Conservation (phyloP, 768 basidiomycete genomes). For the Infundibulicybe gibba region DNA sequence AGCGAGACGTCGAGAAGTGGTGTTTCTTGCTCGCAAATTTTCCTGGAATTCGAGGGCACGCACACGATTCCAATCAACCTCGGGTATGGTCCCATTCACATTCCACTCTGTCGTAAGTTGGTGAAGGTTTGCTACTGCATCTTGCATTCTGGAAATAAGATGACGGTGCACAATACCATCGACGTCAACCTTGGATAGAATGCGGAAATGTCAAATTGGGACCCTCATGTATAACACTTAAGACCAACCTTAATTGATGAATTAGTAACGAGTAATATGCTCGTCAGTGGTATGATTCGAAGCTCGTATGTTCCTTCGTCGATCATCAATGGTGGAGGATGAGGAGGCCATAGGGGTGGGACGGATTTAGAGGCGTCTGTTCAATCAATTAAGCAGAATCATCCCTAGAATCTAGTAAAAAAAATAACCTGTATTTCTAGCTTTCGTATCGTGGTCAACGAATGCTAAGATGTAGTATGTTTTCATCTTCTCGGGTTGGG, state of each 20-base stretch:
- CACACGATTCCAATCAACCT: conserved; percentile 83
- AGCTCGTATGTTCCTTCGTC: conserved; percentile 66
- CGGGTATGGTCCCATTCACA: conserved; percentile 44
- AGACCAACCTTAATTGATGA: conserved; percentile 61
- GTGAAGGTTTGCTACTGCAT: conserved; percentile 48
- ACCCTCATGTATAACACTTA: not conserved
- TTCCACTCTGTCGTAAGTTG: conserved; percentile 56
- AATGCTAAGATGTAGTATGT: conserved; percentile 71
- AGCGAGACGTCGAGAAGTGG: conserved; percentile 38
- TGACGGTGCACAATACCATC: conserved; percentile 65
- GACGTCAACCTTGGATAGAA: conserved; percentile 55
- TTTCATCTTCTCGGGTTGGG: conserved; percentile 43
- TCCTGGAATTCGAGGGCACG: conserved; percentile 93
- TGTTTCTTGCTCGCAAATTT: conserved; percentile 55
- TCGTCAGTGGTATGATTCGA: conserved; percentile 58
- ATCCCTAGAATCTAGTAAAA: not conserved
- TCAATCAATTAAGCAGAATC: not conserved
- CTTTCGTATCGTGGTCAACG: conserved; percentile 61
- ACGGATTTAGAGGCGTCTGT: conserved; percentile 57
- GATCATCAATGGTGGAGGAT: conserved; percentile 39
- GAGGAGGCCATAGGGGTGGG: conserved; percentile 78
- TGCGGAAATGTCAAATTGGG: not conserved
- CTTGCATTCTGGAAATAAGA: conserved; percentile 57
- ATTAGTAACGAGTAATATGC: conserved; percentile 73
- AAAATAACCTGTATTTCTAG: conserved; percentile 44